Conservation (phyloP, 1,139 yeast species). For the Geotrichum klebahnii region DNA sequence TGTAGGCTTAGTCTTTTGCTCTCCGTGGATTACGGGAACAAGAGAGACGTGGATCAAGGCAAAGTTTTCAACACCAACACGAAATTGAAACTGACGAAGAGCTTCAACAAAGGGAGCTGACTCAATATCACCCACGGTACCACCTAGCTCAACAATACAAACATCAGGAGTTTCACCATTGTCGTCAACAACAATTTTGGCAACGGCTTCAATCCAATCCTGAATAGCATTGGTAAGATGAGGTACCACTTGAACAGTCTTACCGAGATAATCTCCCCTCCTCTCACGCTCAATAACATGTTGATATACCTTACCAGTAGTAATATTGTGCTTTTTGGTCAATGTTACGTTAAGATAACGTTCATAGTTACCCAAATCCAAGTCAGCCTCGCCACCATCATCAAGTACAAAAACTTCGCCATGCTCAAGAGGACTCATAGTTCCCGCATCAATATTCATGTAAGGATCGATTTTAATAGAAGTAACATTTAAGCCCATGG, state of each 20-base stretch:
- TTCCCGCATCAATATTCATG: constrained; percentile 98
- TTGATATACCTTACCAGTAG: constrained; percentile 95
- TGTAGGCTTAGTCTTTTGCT: constrained; percentile 97
- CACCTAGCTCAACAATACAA: constrained; percentile 95
- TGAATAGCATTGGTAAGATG: constrained; percentile 96
- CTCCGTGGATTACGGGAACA: constrained; percentile 97
- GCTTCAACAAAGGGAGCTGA: constrained; percentile 99
- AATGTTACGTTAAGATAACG: constrained; percentile 90
- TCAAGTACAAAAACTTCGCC: constrained; percentile 97
- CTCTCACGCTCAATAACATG: constrained; percentile 93
- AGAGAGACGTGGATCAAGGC: constrained; percentile 94
- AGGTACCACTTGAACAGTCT: constrained; percentile 99
- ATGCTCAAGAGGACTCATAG: constrained; percentile 98
- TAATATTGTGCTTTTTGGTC: constrained; percentile 90
- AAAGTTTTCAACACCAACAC: constrained; percentile 90
- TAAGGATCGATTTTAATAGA: constrained; percentile 98
- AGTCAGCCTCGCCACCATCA: constrained; percentile 98
- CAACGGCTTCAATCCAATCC: constrained; percentile 95
- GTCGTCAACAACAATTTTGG: constrained; percentile 88
- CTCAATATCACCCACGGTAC: constrained; percentile 98
- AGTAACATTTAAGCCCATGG: constrained; percentile 89
- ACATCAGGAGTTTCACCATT: constrained; percentile 83
- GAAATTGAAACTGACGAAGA: constrained; percentile 94
- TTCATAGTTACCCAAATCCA: constrained; percentile 96
- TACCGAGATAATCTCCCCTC: constrained; percentile 95